phyloP scores from a whole-genome alignment of 768 basidiomycete species.

The Suillus subaureus region DNA sequence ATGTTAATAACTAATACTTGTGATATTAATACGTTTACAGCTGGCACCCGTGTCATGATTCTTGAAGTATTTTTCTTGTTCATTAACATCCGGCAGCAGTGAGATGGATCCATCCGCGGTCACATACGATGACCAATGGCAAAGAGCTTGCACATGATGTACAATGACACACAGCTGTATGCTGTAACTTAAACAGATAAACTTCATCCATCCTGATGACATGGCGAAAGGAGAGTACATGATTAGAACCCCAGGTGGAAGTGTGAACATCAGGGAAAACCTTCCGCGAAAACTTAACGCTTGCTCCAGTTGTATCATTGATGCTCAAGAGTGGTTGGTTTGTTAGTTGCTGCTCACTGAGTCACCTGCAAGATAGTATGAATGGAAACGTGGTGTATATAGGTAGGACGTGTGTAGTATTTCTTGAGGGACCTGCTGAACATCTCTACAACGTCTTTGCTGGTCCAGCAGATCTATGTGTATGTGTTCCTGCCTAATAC shows the following conservation, averaged over 20 bases:
- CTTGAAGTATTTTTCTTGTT: not conserved
- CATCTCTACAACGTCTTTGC: constrained; percentile 24
- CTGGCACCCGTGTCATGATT: not conserved
- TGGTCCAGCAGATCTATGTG: constrained; percentile 96
- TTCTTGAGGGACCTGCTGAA: constrained; percentile 80
- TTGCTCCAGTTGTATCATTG: too few relatives aligned
- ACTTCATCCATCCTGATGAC: too few relatives aligned
- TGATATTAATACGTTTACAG: not conserved
- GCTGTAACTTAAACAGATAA: too few relatives aligned
- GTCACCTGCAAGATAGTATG: not conserved
- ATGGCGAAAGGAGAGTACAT: too few relatives aligned
- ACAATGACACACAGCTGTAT: too few relatives aligned
- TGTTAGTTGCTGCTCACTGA: constrained; percentile 63
- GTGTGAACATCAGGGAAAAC: too few relatives aligned
- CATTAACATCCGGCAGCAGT: not conserved
- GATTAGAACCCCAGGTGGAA: too few relatives aligned
- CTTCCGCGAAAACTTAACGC: too few relatives aligned
- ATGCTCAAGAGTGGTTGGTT: constrained; percentile 78
- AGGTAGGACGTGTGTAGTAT: constrained; percentile 49
- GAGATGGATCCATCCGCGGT: not conserved
- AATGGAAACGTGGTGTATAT: constrained; percentile 5
- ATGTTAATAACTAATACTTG: not conserved
- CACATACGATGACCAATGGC: not conserved
- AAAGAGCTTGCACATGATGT: too few relatives aligned
- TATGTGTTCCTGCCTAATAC: constrained; percentile 80